These are phyloP conservation scores for Gastrodia elata DNA, from an alignment of 106 monocot species.

Conservation along the genomic window DNA sequence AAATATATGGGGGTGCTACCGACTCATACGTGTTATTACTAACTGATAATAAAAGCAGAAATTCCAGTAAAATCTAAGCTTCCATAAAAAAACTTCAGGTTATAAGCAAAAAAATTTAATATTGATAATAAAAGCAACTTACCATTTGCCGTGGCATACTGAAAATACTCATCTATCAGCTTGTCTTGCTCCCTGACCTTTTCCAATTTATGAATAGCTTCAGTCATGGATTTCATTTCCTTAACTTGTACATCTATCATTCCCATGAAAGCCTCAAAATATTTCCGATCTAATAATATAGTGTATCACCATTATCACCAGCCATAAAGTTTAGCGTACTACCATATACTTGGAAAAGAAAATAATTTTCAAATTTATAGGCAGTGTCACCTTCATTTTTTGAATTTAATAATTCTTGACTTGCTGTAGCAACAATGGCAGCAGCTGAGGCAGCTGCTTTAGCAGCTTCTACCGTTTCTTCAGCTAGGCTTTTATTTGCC, in stretches of 20 bases:
- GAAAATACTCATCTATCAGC: slow-evolving; percentile 25
- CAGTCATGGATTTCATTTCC: slow-evolving; percentile 82
- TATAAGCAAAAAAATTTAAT: not conserved
- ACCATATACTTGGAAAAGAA: not conserved
- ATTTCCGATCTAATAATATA: slow-evolving; percentile 44
- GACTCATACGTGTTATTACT: too few species aligned
- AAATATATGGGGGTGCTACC: too few species aligned
- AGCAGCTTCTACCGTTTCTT: slow-evolving; percentile 77
- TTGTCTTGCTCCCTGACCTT: slow-evolving; percentile 37
- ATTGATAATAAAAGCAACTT: slow-evolving; percentile 7
- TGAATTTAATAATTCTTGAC: slow-evolving; percentile 68
- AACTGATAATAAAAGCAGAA: not conserved
- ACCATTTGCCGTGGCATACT: slow-evolving; percentile 60
- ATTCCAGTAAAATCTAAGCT: not conserved
- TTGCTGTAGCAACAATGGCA: slow-evolving; percentile 67
- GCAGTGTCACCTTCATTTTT: slow-evolving; percentile 55
- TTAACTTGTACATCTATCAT: slow-evolving; percentile 76
- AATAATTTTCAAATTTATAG: not conserved
- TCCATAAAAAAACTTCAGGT: not conserved
- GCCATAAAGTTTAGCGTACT: not conserved
- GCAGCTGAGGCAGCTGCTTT: slow-evolving; percentile 78
- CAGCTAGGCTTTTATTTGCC: slow-evolving; percentile 29
- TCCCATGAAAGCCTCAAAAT: slow-evolving; percentile 62
- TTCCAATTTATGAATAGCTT: slow-evolving; percentile 55
- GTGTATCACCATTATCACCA: not conserved